These are phyloP conservation scores for Suillus weaverae DNA, from an alignment of 768 basidiomycete genomes.

Conservation along the genomic window DNA sequence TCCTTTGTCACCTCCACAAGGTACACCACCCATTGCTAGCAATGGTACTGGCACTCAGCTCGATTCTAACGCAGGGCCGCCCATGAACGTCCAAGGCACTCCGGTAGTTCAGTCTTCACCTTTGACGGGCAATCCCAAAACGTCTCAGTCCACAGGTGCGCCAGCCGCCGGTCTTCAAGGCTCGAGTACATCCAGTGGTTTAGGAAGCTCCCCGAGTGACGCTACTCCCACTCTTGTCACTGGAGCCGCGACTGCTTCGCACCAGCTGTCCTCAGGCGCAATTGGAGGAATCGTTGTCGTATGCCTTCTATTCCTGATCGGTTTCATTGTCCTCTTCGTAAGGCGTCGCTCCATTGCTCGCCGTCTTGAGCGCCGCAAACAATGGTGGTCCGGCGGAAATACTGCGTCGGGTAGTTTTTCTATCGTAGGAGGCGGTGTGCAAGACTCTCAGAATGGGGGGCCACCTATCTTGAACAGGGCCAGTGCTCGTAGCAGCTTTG, in stretches of 20 bases:
- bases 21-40: background rate
- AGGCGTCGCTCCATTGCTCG: slow-evolving; percentile 46
- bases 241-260: slow-evolving; percentile 13
- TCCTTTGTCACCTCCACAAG: slow-evolving; percentile 1
- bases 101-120: background rate
- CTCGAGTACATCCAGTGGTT: slow-evolving; percentile 13
- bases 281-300: slow-evolving; percentile 47
- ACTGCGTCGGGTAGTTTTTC: slow-evolving; percentile 3
- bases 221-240: slow-evolving; percentile 16
- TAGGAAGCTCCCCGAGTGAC: slow-evolving; percentile 14
- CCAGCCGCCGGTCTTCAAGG: slow-evolving; percentile 6
- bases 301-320: slow-evolving; percentile 31
- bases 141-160: background rate
- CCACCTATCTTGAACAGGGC: slow-evolving; percentile 23
- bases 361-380: slow-evolving; percentile 42
- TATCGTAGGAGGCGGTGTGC: slow-evolving; percentile 15
- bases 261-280: slow-evolving; percentile 42
- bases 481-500: slow-evolving; percentile 61
- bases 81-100: background rate
- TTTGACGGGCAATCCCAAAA: background rate
- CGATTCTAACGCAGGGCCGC: background rate
- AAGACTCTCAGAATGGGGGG: slow-evolving; percentile 14
- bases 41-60: background rate
- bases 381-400: slow-evolving; percentile 46
- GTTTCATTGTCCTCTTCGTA: slow-evolving; percentile 40